Conservation (phyloP, 495 filamentous ascomycete species). For the Saxophila tyrrhenica region DNA sequence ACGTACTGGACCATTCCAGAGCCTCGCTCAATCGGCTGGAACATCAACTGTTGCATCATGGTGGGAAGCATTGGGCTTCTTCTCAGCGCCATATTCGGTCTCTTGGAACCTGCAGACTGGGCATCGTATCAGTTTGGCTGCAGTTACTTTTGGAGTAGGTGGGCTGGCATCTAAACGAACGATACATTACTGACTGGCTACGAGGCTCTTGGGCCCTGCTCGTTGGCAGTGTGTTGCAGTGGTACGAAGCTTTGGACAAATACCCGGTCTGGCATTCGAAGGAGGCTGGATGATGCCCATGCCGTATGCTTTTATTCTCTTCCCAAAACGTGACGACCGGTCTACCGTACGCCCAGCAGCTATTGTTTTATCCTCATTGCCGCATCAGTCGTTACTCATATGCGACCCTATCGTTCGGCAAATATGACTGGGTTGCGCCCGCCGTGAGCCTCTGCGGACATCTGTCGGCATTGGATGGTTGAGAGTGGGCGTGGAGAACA, state of each 20-base stretch:
- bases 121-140: conserved; percentile 7
- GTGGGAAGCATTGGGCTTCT: conserved; percentile 17
- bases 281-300: too few species aligned
- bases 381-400: too few species aligned
- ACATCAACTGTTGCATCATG: conserved; percentile 12
- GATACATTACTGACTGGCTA: conserved; percentile 5
- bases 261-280: conserved; percentile 38
- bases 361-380: too few species aligned
- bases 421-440: too few species aligned
- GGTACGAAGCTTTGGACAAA: conserved; percentile 52
- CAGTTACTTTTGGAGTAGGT: conserved; percentile 4
- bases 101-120: conserved; percentile 36
- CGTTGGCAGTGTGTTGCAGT: conserved; percentile 42
- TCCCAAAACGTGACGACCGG: too few species aligned
- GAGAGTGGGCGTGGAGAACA: too few species aligned
- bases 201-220: conserved; percentile 11
- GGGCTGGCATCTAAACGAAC: conserved; percentile 3
- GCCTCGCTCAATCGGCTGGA: conserved; percentile 11
- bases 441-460: too few species aligned
- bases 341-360: too few species aligned
- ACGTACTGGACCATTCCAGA: conserved; percentile 17
- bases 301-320: too few species aligned
- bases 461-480: too few species aligned
- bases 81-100: conserved; percentile 41
- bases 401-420: too few species aligned